phyloP scores from a whole-genome alignment of 371 early-diverging fungal genomes.

The Dentiscutata heterogama region DNA sequence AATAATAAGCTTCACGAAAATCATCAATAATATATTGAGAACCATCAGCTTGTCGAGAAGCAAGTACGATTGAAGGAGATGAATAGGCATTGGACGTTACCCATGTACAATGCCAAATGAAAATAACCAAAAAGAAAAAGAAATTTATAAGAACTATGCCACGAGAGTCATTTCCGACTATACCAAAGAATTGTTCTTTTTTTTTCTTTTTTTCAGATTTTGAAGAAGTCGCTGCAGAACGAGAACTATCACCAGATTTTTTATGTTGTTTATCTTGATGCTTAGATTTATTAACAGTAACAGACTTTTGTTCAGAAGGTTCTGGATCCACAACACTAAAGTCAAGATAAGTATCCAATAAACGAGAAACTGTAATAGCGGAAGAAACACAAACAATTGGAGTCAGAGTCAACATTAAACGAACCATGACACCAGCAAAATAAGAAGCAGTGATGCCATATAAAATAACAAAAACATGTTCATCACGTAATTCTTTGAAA shows the following conservation, averaged over 20 bases:
- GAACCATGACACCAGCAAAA: constrained; percentile 99
- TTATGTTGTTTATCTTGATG: constrained; percentile 28
- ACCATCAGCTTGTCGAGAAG: constrained; percentile 87
- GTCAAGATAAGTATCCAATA: constrained; percentile 84
- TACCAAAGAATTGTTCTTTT: constrained; percentile 48
- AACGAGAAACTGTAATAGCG: constrained; percentile 89
- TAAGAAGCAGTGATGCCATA: constrained; percentile 96
- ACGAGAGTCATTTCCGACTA: constrained; percentile 55
- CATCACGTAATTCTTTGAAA: constrained; percentile 91
- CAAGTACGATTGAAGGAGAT: constrained; percentile 98
- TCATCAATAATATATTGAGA: constrained; percentile 97
- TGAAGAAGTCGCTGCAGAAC: constrained; percentile 38
- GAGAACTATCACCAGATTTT: constrained; percentile 1
- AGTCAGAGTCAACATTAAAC: constrained; percentile 97
- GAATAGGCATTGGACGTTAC: constrained; percentile 98
- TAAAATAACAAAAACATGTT: constrained; percentile 97
- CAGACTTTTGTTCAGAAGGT: constrained; percentile 18
- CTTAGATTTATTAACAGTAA: constrained; percentile 46
- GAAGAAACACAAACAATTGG: constrained; percentile 97
- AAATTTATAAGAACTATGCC: constrained; percentile 65
- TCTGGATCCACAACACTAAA: constrained; percentile 43
- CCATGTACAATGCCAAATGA: constrained; percentile 98
- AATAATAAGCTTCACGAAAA: constrained; percentile 99
- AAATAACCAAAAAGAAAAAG: constrained; percentile 77
- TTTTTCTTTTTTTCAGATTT: constrained; percentile 52